Base-by-base conservation (phyloP, 2,329 filamentous ascomycete species). In the Lachnellula occidentalis region DNA sequence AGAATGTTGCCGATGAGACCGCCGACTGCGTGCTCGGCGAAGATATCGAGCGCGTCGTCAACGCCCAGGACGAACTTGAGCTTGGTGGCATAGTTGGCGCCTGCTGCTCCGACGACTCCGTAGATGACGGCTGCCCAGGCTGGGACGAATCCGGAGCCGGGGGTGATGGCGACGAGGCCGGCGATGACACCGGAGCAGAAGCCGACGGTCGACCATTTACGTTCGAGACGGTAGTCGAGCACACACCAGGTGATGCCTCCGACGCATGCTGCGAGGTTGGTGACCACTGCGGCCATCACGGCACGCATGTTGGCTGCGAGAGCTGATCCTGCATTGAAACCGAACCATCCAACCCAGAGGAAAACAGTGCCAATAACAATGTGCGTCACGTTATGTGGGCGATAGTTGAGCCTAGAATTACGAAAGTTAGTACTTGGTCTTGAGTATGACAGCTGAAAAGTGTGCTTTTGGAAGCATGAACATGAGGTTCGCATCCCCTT, bases 261-360 rank as follows among this genome's bases (percentile, higher is more conserved):
- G 7, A 91, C 82, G 56, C 87, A 90, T 36, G 90, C 91, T 21
- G 90, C 86, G 27, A 95, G 75, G 70, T 95, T 95, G 51, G 91
- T 95, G 43, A 92, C 88, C 1, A 92, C 78, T 11, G 87, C 88
- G 42, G 91, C 91, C 85, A 95, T 90, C 64, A 95, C 80, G 45
- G 89, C 89, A 47, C 91, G 86, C 67, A 95, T 72, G 71, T 94
- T 95, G 50, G 90, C 90, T 47, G 85, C 78, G 53, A 94, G 76
- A 14, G 90, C 90, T 15, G 87, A 91, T 60, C 90, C 90, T 48
- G 88, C 90, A 66, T 95, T 96, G 82, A 96, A 96, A 48, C 91
- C 91, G 67, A 95, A 95, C 91, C 90, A 96, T 52, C 91, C 91
- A 15, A 95, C 88, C 90, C 91, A 96, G n/a, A 96, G 83, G 74